phyloP scores from a whole-genome alignment of 2,329 filamentous ascomycete species.

The Fusarium sp. region DNA sequence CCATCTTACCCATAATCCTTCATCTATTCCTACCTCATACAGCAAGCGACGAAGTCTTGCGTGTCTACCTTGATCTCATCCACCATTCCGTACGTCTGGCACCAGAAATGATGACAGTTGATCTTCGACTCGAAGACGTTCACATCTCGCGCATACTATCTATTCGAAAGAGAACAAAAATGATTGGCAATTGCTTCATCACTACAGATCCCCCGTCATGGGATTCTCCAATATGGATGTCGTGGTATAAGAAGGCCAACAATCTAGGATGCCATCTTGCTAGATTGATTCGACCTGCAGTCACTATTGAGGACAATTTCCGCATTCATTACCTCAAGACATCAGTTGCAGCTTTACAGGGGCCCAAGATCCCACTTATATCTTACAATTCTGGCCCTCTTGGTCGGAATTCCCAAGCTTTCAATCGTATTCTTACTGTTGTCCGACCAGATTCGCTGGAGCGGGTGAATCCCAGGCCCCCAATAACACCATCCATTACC shows the following conservation, averaged over 20 bases:
- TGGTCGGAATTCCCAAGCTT: conserved; percentile 71
- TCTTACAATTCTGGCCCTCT: conserved; percentile 71
- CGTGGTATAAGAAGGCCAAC: conserved; percentile 67
- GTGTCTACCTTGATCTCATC: conserved; percentile 64
- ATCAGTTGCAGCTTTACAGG: conserved; percentile 53
- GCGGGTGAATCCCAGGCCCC: conserved; percentile 35
- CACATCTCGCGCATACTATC: conserved; percentile 60
- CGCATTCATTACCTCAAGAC: conserved; percentile 65
- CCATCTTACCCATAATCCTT: conserved; percentile 67
- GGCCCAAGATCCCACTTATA: conserved; percentile 62
- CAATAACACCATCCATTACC: conserved; percentile 56
- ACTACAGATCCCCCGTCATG: conserved; percentile 59
- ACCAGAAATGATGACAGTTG: conserved; percentile 70
- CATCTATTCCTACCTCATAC: conserved; percentile 54
- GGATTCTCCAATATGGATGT: conserved; percentile 64
- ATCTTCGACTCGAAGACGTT: conserved; percentile 65
- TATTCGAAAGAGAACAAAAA: conserved; percentile 64
- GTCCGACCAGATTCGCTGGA: conserved; percentile 59
- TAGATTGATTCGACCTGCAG: conserved; percentile 67
- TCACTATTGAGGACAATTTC: conserved; percentile 69
- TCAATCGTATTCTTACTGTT: conserved; percentile 71
- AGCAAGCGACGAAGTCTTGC: conserved; percentile 33
- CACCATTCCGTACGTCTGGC: conserved; percentile 68
- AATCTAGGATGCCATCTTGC: conserved; percentile 69
- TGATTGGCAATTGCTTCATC: conserved; percentile 66